Evolutionary conservation across 805 yeast species (phyloP), one percentile per base, ranked within the genome.

Genomic region (Kodamaea restingae): DNA sequence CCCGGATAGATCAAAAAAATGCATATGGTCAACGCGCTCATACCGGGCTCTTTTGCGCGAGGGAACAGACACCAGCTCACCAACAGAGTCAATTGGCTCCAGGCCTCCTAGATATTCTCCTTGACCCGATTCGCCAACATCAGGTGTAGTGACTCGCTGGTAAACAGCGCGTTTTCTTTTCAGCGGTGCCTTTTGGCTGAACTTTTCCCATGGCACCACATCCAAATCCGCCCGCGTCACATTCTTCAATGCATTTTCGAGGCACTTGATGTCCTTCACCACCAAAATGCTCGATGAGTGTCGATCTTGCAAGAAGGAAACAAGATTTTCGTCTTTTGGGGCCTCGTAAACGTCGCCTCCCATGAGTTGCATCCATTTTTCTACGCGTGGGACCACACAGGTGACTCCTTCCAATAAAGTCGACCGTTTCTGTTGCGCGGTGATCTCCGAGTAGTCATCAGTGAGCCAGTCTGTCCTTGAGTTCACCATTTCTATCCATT

Each of bases 1-100:
- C 15, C 31, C 31, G 5, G 31, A 12, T 12, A 65, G 58, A 40
- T 61, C 63, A 37, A 66, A 63, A 38, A 66, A 66, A 33, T 63
- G 63, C 25, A 64, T 51, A 12, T 55, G 60, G 35, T 52, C 56
- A 2, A 61, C 65, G 29, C 56, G 54, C 39, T 63, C 62, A 26
- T 60, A 52, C 35, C 54, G 61, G 27, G 63, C 49, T 44, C 70
- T 48, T 38, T 33, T 33, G 21, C 38, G 20, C 7, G 30, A 33
- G n/a, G 36, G 39, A 20, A 11, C n/a, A n/a, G n/a, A n/a, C n/a
- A n/a, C n/a, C n/a, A n/a, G n/a, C n/a, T n/a, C n/a, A n/a, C n/a
- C n/a, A n/a, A n/a, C n/a, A n/a, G n/a, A n/a, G n/a, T n/a, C n/a
- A n/a, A n/a, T n/a, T n/a, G n/a, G n/a, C n/a, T n/a, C n/a, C n/a